Base-by-base conservation (phyloP, 352 stramenopile species). In the Phytophthora chlamydospora region DNA sequence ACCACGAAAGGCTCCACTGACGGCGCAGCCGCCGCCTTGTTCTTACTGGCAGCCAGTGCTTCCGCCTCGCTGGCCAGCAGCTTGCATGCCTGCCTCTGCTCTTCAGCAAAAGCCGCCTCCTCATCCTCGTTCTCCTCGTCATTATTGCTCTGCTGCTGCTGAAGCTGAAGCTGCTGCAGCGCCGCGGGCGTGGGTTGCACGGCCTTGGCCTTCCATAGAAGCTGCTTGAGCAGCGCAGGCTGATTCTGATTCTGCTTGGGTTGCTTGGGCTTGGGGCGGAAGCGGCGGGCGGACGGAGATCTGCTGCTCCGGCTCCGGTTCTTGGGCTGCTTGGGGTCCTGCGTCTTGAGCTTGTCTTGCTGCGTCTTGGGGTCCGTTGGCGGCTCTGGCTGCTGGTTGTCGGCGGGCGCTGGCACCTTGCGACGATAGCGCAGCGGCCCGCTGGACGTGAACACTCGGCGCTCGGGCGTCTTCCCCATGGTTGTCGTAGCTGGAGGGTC, bases 181-280 rank as follows among this genome's bases (percentile, higher is more conserved):
- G 44, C 33, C 1, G 21, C 27, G 5, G 53, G 41, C 31, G 65
- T 42, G 10, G 56, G 56, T 36, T 72, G 73, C 36, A 61, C 50
- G 3, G 27, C 33, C 55, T 90, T 90, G 38, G 70, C 74, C 55
- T 88, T 87, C 80, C 80, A 90, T 29, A 85, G 62, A 33, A 87
- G 32, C 48, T 87, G 76, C 69, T 87, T 88, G n/a, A 85, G 53
- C 31, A 83, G 49, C 6, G 46, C 36, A 8, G 54, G 58, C 40
- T 65, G 54, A 27, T 68, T 57, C 36, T 65, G 54, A 32, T 68
- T 57, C 34, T 45, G 50, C 31, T 56, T 58, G 17, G 24, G 7
- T 17, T 57, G 17, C 2, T 38, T 19, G 0, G 27, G 27, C 14
- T 66, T 66, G 46, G 45, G 17, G 1, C 35, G 52, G 45, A 62